phyloP scores from a whole-genome alignment of 306 rosid species.

The Purshia tridentata region DNA sequence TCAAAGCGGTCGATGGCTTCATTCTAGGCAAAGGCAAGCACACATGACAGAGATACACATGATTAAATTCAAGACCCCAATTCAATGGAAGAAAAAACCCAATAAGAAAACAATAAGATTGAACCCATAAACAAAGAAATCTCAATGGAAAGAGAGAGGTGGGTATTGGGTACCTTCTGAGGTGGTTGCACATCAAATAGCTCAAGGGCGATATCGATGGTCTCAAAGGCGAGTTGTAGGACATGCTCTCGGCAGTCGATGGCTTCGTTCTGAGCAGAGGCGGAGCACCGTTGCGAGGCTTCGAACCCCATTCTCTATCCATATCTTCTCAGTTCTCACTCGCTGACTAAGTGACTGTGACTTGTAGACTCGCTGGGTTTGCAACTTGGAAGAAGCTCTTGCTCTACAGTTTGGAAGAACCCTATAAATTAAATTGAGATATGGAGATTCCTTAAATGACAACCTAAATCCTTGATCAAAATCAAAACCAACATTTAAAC shows the following conservation, averaged over 20 bases:
- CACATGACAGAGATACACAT: too few species aligned
- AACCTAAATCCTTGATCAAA: too few species aligned
- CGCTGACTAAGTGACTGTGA: neutral
- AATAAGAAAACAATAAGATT: neutral
- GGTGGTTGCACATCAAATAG: constrained; percentile 95
- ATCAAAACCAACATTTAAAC: too few species aligned
- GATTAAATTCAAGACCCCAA: too few species aligned
- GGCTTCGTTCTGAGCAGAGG: constrained; percentile 95
- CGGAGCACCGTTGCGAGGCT: constrained; percentile 97
- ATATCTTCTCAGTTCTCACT: constrained; percentile 20
- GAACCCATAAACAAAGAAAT: neutral
- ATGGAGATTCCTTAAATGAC: too few species aligned
- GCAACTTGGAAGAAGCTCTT: neutral
- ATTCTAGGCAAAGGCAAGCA: too few species aligned
- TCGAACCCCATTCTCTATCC: constrained; percentile 99
- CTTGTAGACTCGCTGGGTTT: neutral
- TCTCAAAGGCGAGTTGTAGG: constrained; percentile 85
- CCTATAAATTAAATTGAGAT: too few species aligned
- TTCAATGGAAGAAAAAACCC: too few species aligned
- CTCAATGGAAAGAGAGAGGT: neutral
- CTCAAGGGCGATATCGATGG: constrained; percentile 96
- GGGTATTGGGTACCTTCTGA: constrained; percentile 63
- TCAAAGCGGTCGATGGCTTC: too few species aligned
- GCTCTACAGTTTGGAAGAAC: too few species aligned
- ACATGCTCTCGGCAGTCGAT: constrained; percentile 95